Base-by-base conservation (phyloP, 306 rosid species). In the Carpinus fangiana region DNA sequence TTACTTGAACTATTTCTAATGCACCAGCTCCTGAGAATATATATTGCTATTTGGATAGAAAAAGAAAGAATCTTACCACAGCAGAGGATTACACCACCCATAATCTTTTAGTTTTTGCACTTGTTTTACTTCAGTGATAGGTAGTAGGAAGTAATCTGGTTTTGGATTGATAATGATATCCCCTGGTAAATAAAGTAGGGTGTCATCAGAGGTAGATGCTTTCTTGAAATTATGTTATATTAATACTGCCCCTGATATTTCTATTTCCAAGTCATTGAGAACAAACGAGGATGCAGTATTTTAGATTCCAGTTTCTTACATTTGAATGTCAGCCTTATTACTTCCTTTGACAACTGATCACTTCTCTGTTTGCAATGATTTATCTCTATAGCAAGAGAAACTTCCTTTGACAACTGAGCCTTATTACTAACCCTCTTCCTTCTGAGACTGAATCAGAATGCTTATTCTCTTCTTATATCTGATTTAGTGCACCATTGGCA, bases 401-500 rank as follows among this genome's bases (percentile, higher is more conserved):
- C 45, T 41, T 7, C 45, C 7, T 41, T 41, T 41, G 45, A 41
- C 45, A 41, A 41, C 8, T 41, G 45, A 41, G 45, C 45, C 45
- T 41, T 41, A 41, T 41, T 41, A 41, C 7, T 6, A 0, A 8
- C 45, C 45, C 45, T 55, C 23, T 43, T 75, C n/a, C n/a, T 72
- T 65, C 73, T 68, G 59, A 51, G 72, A 78, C 64, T 8, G 70
- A 62, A 60, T 82, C 47, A 16, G 67, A 75, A 59, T 56, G 70
- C 71, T 74, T 47, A 57, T 88, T 82, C 53, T 79, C 46, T 76
- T 77, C 4, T 75, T 65, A 45, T 70, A 69, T 78, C 71, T 80
- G 62, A 54, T 76, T 41, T 73, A 92, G 98, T 85, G 98, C 98
- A 43, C 97, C 98, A 46, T 80, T 95, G 89, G 84, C 88, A 12